Evolutionary conservation across 306 rosid genomes (phyloP), one percentile per base, ranked within the genome.

Genomic region (Prunus padus): DNA sequence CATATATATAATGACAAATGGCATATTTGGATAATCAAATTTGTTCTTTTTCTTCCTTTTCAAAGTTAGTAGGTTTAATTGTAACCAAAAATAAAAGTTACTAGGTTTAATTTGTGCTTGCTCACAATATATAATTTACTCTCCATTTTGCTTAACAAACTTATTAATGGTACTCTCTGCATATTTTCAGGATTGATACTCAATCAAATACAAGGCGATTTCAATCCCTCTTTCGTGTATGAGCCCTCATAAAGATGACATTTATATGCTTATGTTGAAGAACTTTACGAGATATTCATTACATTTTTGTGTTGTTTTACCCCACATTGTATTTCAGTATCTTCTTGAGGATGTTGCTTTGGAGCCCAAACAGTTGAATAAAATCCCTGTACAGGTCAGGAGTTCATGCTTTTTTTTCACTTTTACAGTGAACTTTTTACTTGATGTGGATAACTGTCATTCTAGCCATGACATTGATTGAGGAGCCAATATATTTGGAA

Each of bases 291-390:
- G 20, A 19, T 28, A 60, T 66, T 73, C 12, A 67, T 79, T 54
- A 22, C 69, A 59, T 79, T 68, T 28, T 33, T 44, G 54, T 79
- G 54, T 70, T 70, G 62, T 33, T 54, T 69, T 71, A 49, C 55
- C 68, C 37, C 72, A 51, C 75, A 70, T 69, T 80, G 75, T 72
- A 59, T 76, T 72, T 72, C 92, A 96, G 98, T 96, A 96, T 82
- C 98, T 96, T 77, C 84, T 92, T 74, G 91, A 88, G 82, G 99
- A 92, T 79, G 99, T 96, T 84, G 89, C 95, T 42, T 84, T 92
- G 89, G 82, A 89, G 80, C 85, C 92, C 18, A 44, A 73, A 31
- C 84, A 84, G 77, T 73, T 92, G 86, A 92, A 86, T 72, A 89
- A 90, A 83, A 83, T 88, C 60, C 89, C 86, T 44, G 66, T 81